These are phyloP conservation scores for Tetracladium maxilliforme DNA, from an alignment of 2,329 filamentous ascomycete species.

Conservation along the genomic window DNA sequence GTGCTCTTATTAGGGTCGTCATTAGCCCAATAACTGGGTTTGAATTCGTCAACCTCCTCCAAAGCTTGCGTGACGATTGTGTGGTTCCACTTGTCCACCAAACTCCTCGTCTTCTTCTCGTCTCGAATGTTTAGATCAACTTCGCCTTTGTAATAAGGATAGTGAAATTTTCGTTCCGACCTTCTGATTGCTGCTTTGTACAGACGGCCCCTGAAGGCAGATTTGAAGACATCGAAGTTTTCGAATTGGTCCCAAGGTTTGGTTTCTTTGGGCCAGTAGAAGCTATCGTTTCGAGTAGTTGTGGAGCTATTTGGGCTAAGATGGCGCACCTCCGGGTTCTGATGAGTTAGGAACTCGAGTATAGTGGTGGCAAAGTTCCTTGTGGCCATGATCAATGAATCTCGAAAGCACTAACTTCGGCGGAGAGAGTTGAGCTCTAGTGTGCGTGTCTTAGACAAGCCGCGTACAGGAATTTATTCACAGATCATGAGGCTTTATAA, in stretches of 20 bases:
- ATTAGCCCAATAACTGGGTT: too few species aligned
- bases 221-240: slow-evolving; percentile 1
- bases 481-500: too few species aligned
- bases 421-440: too few species aligned
- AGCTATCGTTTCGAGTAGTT: background rate
- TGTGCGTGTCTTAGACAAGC: too few species aligned
- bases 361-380: background rate
- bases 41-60: too few species aligned
- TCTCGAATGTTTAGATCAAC: background rate
- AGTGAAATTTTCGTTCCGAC: background rate
- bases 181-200: background rate
- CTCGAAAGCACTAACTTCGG: too few species aligned
- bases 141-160: background rate
- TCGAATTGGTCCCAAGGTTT: slow-evolving; percentile 1
- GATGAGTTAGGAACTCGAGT: slow-evolving; percentile 1
- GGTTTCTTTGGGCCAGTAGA: background rate
- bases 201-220: slow-evolving; percentile 1
- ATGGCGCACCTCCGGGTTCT: background rate
- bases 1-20: too few species aligned
- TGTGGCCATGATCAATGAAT: background rate
- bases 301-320: background rate
- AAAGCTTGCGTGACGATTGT: background rate
- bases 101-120: background rate
- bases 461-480: too few species aligned
- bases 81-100: slow-evolving; percentile 1